Evolutionary conservation across 2,329 filamentous ascomycete species (phyloP), one percentile per base, ranked within the genome.

Genomic region (Onygenales sp.): DNA sequence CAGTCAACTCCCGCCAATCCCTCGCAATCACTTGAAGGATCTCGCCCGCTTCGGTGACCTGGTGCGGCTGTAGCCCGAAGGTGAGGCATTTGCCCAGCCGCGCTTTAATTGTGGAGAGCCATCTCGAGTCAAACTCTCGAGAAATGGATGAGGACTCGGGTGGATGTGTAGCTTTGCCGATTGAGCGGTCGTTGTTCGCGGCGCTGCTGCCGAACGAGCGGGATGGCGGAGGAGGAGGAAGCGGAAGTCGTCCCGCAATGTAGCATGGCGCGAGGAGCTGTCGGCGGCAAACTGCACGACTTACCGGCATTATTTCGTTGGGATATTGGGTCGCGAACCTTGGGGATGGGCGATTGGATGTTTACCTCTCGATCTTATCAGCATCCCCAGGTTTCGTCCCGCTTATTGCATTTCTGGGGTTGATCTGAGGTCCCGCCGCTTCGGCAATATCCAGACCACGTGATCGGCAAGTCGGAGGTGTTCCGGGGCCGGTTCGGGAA

Each of bases 11-110:
- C 43, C 86, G 74, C 88, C 88, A 93, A 58, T 88, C 82, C 7
- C 64, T 68, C 2, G 81, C 77, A 21, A 91, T 65, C 40, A 79
- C 74, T 45, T 75, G 70, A 27, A 88, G 64, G n/a, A 91, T 77
- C 1, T 63, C 63, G 0, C 78, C 80, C 0, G 84, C 85, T 49
- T 80, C 76, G 6, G 70, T 60, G 3, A 81, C 71, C 64, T 90
- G 86, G 33, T 67, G 62, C 1, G 70, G 67, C n/a, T 72, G 72
- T 60, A 88, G 76, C 2, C 88, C 88, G 64, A 89, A 92, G 57
- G 78, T 80, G 59, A 92, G 81, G 66, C 88, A 91, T 70, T 83
- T 84, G 2, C 87, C 87, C 32, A 92, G 72, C 14, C 87, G 79
- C 11, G 73, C 63, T 63, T 83, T 85, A 42, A 85, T 78, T 54